Percentiles rank a stretch among this genome's conserved stretches.
Evolutionary conservation across 2,329 filamentous ascomycete genomes (phyloP).

Genomic region (Elsinoe fawcettii): DNA sequence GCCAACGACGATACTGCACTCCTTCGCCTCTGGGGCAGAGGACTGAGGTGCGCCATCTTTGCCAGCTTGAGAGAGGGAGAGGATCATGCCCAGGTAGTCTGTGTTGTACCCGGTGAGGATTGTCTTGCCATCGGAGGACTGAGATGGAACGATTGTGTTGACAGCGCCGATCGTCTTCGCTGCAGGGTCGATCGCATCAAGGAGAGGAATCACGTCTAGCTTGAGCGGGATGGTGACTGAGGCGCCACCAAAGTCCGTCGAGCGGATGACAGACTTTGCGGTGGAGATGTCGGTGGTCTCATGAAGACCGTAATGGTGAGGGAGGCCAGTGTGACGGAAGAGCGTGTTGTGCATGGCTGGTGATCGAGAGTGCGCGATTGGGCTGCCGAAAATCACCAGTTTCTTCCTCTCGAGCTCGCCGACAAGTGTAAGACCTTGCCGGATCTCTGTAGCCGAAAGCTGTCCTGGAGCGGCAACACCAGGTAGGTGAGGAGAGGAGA

Average conservation of each 20-base stretch:
- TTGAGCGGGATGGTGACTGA: slow-evolving; percentile 96
- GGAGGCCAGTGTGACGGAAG: slow-evolving; percentile 68
- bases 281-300: slow-evolving; percentile 63
- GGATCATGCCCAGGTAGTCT: slow-evolving; percentile 88
- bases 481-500: slow-evolving; percentile 81
- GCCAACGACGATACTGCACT: slow-evolving; percentile 69
- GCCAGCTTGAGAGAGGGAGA: slow-evolving; percentile 64
- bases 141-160: slow-evolving; percentile 73
- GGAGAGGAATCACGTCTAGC: slow-evolving; percentile 69
- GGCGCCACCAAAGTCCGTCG: slow-evolving; percentile 76
- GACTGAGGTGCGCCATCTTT: slow-evolving; percentile 35
- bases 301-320: slow-evolving; percentile 67
- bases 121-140: slow-evolving; percentile 33
- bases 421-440: slow-evolving; percentile 66
- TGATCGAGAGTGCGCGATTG: slow-evolving; percentile 73
- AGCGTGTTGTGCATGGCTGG: slow-evolving; percentile 84
- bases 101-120: slow-evolving; percentile 79
- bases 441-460: slow-evolving; percentile 81
- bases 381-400: slow-evolving; percentile 83
- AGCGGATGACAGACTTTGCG: slow-evolving; percentile 57
- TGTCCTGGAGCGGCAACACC: slow-evolving; percentile 93
- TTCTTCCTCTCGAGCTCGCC: slow-evolving; percentile 67
- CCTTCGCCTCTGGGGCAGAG: slow-evolving; percentile 20
- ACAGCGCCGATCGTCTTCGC: slow-evolving; percentile 82
- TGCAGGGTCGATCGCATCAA: slow-evolving; percentile 73